phyloP scores from a whole-genome alignment of 805 yeast species.

The Candida tibetensis region DNA sequence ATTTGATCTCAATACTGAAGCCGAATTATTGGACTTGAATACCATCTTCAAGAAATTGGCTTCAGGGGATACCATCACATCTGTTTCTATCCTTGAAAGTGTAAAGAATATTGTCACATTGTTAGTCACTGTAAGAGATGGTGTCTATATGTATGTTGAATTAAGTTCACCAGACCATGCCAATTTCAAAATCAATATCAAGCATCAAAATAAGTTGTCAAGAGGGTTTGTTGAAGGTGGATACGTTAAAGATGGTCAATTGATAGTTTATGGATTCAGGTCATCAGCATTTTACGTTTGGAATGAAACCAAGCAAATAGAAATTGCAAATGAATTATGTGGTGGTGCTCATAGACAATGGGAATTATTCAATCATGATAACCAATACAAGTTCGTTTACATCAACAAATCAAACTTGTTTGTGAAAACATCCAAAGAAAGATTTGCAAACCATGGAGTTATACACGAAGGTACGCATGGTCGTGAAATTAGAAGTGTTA shows the following conservation, averaged over 20 bases:
- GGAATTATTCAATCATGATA: slow-evolving; percentile 42
- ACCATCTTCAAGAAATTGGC: slow-evolving; percentile 46
- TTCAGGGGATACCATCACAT: slow-evolving; percentile 68
- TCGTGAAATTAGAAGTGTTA: slow-evolving; percentile 78
- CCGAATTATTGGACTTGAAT: slow-evolving; percentile 14
- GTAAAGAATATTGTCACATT: slow-evolving; percentile 17
- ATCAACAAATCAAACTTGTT: slow-evolving; percentile 52
- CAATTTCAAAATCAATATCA: slow-evolving; percentile 18
- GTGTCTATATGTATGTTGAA: slow-evolving; percentile 49
- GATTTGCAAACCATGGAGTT: slow-evolving; percentile 24
- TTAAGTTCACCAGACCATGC: slow-evolving; percentile 13
- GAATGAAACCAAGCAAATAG: slow-evolving; percentile 76
- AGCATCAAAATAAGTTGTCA: slow-evolving; percentile 61
- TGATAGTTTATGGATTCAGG: slow-evolving; percentile 76
- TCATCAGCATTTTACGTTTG: slow-evolving; percentile 75
- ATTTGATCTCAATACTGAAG: slow-evolving; percentile 37
- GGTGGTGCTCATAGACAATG: slow-evolving; percentile 93
- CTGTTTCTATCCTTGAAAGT: slow-evolving; percentile 41
- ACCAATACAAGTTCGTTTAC: slow-evolving; percentile 48
- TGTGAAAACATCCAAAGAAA: slow-evolving; percentile 25
- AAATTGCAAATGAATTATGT: slow-evolving; percentile 66
- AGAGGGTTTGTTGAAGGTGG: slow-evolving; percentile 84
- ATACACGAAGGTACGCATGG: slow-evolving; percentile 77
- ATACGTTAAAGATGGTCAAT: slow-evolving; percentile 39
- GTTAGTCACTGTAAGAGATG: slow-evolving; percentile 63